phyloP scores from a whole-genome alignment of 1,284 basidiomycete genomes.

The Trichosporon sp. region DNA sequence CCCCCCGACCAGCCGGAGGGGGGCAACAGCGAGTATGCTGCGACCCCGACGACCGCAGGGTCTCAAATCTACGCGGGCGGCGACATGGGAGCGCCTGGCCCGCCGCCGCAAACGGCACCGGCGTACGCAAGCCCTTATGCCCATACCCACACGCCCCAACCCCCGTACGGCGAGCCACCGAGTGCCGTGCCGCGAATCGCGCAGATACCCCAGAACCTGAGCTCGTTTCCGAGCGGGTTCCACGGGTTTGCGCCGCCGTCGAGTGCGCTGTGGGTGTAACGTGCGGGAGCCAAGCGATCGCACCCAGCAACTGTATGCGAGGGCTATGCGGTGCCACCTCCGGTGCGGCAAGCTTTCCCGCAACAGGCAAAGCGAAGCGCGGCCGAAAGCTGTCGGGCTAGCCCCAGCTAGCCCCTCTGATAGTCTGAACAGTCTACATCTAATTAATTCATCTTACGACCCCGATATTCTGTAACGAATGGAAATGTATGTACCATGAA shows the following conservation, averaged over 20 bases:
- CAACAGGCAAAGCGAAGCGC: no score
- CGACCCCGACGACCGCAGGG: neutral
- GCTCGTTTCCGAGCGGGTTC: constrained; percentile 1
- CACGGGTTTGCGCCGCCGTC: neutral
- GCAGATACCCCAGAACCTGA: neutral
- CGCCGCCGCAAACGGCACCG: neutral
- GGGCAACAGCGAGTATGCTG: neutral
- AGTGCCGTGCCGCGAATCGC: neutral
- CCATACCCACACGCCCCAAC: neutral
- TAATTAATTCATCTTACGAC: constrained; percentile 3
- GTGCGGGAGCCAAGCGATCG: no score
- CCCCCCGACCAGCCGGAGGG: constrained; percentile 2
- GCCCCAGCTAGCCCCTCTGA: no score
- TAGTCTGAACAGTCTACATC: neutral
- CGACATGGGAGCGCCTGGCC: neutral
- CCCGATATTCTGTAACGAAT: neutral
- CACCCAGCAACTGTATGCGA: neutral
- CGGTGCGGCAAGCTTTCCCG: no score
- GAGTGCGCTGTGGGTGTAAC: neutral
- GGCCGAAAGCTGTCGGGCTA: neutral
- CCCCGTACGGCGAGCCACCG: neutral
- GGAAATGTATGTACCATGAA: neutral
- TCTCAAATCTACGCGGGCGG: neutral
- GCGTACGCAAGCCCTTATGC: neutral
- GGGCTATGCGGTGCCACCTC: no score